A percentile compares a stretch with the other conserved stretches of the same genome.
phyloP scores from a whole-genome alignment of 2,329 filamentous ascomycete genomes.

The Leptosphaerulina australis region DNA sequence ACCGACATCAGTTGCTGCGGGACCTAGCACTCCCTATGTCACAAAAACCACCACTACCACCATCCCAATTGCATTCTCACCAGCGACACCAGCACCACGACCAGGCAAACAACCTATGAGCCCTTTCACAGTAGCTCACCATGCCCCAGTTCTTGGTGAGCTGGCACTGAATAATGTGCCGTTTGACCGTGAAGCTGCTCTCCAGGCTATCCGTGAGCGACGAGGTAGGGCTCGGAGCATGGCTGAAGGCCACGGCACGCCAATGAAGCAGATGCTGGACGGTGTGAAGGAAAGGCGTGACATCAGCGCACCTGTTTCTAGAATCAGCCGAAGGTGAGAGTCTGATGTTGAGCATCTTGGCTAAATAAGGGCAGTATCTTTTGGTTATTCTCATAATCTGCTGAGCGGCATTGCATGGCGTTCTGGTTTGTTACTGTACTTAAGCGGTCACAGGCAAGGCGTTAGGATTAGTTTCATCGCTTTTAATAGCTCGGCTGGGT shows the following conservation, averaged over 20 bases:
- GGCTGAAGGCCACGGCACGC: slow-evolving; percentile 66
- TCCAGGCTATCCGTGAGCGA: slow-evolving; percentile 75
- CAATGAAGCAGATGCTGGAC: slow-evolving; percentile 63
- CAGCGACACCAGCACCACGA: slow-evolving; percentile 45
- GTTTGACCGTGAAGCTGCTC: slow-evolving; percentile 70
- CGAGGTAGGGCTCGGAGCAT: slow-evolving; percentile 73
- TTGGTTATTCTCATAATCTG: slow-evolving; percentile 23
- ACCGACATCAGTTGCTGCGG: slow-evolving; percentile 31
- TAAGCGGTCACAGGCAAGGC: slow-evolving; percentile 11
- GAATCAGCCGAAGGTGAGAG: slow-evolving; percentile 32
- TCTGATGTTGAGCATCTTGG: slow-evolving; percentile 6
- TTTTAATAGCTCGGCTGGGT: slow-evolving; percentile 22
- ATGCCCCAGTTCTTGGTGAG: slow-evolving; percentile 41
- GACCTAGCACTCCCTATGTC: slow-evolving; percentile 43
- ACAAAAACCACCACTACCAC: slow-evolving; percentile 54
- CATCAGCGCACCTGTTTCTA: slow-evolving; percentile 53
- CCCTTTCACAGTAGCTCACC: slow-evolving; percentile 47
- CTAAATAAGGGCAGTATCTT: not conserved
- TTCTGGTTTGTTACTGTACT: slow-evolving; percentile 25
- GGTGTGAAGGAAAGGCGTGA: slow-evolving; percentile 55
- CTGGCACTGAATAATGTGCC: slow-evolving; percentile 43
- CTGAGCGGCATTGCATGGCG: slow-evolving; percentile 45
- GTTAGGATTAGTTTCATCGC: slow-evolving; percentile 6
- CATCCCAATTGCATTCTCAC: slow-evolving; percentile 55
- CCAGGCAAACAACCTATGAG: slow-evolving; percentile 35